Evolutionary conservation across 306 rosid species (phyloP), one percentile per base, ranked within the genome.

Genomic region (Erythrophleum fordii): DNA sequence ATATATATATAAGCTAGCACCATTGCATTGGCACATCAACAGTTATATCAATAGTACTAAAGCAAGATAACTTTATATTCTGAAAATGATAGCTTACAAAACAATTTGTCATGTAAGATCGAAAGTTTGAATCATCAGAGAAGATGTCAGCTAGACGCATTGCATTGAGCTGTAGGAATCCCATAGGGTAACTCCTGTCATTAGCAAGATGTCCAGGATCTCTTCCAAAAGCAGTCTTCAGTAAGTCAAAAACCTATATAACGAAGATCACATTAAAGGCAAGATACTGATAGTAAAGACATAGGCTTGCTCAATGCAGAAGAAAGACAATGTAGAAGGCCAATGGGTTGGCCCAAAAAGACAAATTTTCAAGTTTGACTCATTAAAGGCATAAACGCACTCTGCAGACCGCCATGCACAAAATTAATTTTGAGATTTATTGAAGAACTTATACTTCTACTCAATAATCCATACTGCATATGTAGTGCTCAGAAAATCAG

Each of bases 51-150:
- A 29, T 12, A 44, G 73, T 35, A 60, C 34, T 61, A 65, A 58
- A 69, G 66, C 45, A 49, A 6, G 39, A 20, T 8, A 48, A n/a
- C 69, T 78, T 41, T 45, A 73, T 46, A 80, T 55, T 70, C 68
- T 65, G 81, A 58, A n/a, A 53, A 56, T 28, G 73, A 64, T 70
- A 61, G 75, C 97, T 85, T 90, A 92, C 97, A 82, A 88, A 90
- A 82, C 87, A 77, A 59, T 55, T 60, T 65, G 89, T 92, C 81
- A 90, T 88, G 85, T 83, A 88, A 51, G 94, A 88, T 73, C 92
- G 89, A 26, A 92, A 90, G 56, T 92, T 88, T 77, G 97, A 92
- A 84, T 92, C 97, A 77, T 92, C 97, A 16, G 97, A 92, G 80
- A 90, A 86, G 72, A 90, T 84, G 78, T 90, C 97, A 78, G 90